Evolutionary conservation across 768 basidiomycete genomes (phyloP).

Genomic region (Naganishia friedmannii): DNA sequence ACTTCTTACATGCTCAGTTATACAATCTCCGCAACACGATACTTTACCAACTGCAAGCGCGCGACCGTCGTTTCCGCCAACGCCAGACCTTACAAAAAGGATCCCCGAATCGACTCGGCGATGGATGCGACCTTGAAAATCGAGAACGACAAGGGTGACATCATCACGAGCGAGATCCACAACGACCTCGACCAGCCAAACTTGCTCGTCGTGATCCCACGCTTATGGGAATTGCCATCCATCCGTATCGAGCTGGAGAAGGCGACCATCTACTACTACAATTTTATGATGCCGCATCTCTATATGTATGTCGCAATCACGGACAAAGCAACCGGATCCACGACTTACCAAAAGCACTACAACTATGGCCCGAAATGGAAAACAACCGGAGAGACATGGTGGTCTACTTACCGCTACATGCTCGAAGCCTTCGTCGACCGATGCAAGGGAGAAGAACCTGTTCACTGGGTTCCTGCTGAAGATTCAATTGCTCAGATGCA

Average conservation of each 20-base stretch:
- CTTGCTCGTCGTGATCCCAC: slow-evolving; percentile 19
- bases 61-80: slow-evolving; percentile 17
- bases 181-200: slow-evolving; percentile 31
- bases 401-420: slow-evolving; percentile 23
- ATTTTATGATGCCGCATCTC: slow-evolving; percentile 32
- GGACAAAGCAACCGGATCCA: slow-evolving; percentile 26
- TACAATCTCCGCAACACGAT: slow-evolving; percentile 19
- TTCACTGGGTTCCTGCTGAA: slow-evolving; percentile 19
- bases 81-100: slow-evolving; percentile 8
- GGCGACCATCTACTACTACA: slow-evolving; percentile 30
- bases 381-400: slow-evolving; percentile 16
- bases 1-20: not conserved
- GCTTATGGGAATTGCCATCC: slow-evolving; percentile 28
- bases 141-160: slow-evolving; percentile 15
- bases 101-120: slow-evolving; percentile 15
- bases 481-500: slow-evolving; percentile 25
- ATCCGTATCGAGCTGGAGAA: slow-evolving; percentile 30
- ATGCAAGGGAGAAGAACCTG: slow-evolving; percentile 20
- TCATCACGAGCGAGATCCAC: slow-evolving; percentile 29
- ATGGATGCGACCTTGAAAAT: slow-evolving; percentile 16
- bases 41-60: slow-evolving; percentile 19
- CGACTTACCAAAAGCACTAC: slow-evolving; percentile 28
- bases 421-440: slow-evolving; percentile 6
- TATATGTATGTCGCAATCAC: slow-evolving; percentile 24
- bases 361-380: slow-evolving; percentile 19